Base-by-base conservation (phyloP, 345 rosid species). In the Populus ilicifolia region DNA sequence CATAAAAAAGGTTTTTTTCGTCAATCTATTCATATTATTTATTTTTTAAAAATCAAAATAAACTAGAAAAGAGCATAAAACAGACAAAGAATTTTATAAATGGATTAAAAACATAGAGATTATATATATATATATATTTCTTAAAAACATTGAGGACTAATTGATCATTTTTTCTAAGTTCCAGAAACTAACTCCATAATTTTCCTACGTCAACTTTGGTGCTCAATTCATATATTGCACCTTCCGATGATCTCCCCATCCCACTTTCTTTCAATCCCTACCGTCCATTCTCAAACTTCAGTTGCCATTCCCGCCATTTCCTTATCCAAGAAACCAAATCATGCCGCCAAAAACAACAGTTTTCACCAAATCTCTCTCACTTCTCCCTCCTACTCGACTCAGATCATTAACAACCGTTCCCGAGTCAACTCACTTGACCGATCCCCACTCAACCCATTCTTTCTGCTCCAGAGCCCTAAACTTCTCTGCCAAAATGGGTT, bases 221-320 rank as follows among this genome's bases (percentile, higher is more conserved):
- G 43, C 43, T 39, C 10, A 39, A 39, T 39, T 39, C 10, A 1
- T 39, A 1, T 8, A 1, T 8, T 39, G 10, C 10, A 23, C 29
- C 54, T 17, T 68, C 80, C n/a, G 41, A 80, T 70, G 89, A 52
- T 44, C 35, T 50, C 38, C 61, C 64, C 39, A 23, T 77, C 77
- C 74, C 77, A 69, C 50, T 43, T 44, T 23, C 36, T 66, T 43
- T 73, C 36, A 33, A 79, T 82, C 80, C 67, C 46, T 66, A 16
- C 86, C 79, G 79, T 87, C 80, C 82, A 69, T 78, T 83, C 14
- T 81, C 71, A 80, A 80, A 46, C 79, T 74, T 33, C 81, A 41
- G 71, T 59, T 82, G 76, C 41, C 69, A 3, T 66, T 63, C 74
- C 76, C 81, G 69, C 77, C 85, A 65, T 11, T 25, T 21, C 39